Base-by-base conservation (phyloP, 805 yeast genomes). In the Wickerhamiella shivajii region DNA sequence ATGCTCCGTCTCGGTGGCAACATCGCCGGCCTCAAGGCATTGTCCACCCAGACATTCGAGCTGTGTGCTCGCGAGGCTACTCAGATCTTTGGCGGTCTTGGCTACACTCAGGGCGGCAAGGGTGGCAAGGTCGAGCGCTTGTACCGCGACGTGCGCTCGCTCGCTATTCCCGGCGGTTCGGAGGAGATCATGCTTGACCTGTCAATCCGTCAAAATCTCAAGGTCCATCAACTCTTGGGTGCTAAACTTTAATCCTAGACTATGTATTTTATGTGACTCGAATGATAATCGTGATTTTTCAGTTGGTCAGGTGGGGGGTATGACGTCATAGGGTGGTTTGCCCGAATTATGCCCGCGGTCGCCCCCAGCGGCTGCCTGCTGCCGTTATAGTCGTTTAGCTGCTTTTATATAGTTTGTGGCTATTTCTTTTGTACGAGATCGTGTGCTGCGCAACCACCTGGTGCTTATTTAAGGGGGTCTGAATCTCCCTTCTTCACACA, bases 101-200 rank as follows among this genome's bases (percentile, higher is more conserved):
- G 62, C 13, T 60, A 60, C 44, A 60, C 63, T 29, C 56, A 57
- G 13, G 65, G 66, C 22, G 65, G 65, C 24, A 56, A 52, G 42
- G 65, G 61, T 34, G 64, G 59, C 15, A 55, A 53, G 39, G 61
- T 61, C 29, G 65, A 60, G 49, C 56, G 65, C 11, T 43, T 61
- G 25, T 61, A 59, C 50, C 50, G 65, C 22, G 66, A 60, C 36
- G 64, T 59, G 18, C 50, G 64, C 4, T 64, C 66, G 8, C 53
- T 53, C 36, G 60, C 65, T 13, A 60, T 60, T 27, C 66, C 66
- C n/a, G 65, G 65, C 24, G 65, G 65, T 5, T 59, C 64, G 7
- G 64, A 60, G 42, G 65, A 60, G 44, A 61, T 61, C 39, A 60
- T 60, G 65, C 49, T 59, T 20, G 66, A 61, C 33, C 46, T 60